Base-by-base conservation (phyloP, 129 eudicot genomes). In the Helichrysum umbraculigerum region DNA sequence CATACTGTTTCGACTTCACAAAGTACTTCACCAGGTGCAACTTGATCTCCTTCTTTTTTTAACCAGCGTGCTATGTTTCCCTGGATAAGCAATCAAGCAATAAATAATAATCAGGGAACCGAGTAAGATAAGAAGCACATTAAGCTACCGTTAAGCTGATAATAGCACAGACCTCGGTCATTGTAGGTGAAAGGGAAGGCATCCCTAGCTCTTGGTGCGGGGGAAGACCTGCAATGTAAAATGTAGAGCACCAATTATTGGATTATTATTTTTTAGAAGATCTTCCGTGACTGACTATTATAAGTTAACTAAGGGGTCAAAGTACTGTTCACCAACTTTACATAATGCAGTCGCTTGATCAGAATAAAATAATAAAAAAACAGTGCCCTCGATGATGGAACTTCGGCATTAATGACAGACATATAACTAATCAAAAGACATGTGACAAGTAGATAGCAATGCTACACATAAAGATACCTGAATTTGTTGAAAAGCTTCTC, bases 141-240 rank as follows among this genome's bases (percentile, higher is more conserved):
- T 63, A 54, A 79, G 54, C 56, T 71, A 63, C 68, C 72, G 15
- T 76, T 44, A 19, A 25, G 61, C 80, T 62, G 33, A 68, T 71
- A 66, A 61, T 37, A 74, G 22, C 59, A 68, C 76, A 51, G 61
- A 54, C 99, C 96, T 94, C 99, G 2, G 96, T 86, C 99, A 94
- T 94, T 75, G 99, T 94, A 22, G 99, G 99, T 71, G 99, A 94
- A 62, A 94, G 96, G 83, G 99, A 94, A 81, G 99, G 99, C 99
- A 94, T 94, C 78, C 98, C 98, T 73, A 93, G 65, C 73, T 90
- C 98, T 77, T 90, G 96, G 80, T 93, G 98, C 71, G 97, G 91
- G 54, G 98, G 98, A 70, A 90, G 97, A 74, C 79, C 98, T 93
- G 87, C 35, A 83, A 47, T 64, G n/a, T 50, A 44, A 47, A 47